Percentiles rank a stretch among this genome's conserved stretches.
These are phyloP conservation scores for Saraca asoca DNA, from an alignment of 331 rosid genomes.

Conservation along the genomic window DNA sequence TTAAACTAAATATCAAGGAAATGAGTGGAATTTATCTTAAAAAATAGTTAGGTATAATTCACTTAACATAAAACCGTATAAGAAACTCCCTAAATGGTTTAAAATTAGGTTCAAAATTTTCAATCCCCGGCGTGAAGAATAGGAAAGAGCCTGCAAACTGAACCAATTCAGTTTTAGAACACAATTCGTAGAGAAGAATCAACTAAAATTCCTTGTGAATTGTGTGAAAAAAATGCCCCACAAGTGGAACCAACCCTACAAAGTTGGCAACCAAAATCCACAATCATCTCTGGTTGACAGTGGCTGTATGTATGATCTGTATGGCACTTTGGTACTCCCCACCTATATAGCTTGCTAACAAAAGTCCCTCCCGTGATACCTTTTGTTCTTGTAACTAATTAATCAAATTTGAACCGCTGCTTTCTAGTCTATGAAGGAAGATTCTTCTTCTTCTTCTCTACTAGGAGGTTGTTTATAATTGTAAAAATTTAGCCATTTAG, in stretches of 20 bases:
- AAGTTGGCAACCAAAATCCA: not conserved
- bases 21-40: too few relatives aligned
- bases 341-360: not conserved
- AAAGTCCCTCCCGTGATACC: conserved; percentile 12
- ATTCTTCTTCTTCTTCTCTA: not conserved
- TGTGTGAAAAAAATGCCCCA: not conserved
- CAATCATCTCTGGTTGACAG: not conserved
- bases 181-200: not conserved
- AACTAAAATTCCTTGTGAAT: not conserved
- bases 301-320: not conserved
- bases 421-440: not conserved
- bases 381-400: not conserved
- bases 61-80: not conserved
- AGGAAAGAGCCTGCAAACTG: conserved; percentile 15
- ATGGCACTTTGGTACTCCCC: not conserved
- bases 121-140: not conserved
- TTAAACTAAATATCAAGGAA: too few relatives aligned
- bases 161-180: not conserved
- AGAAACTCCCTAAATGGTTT: not conserved
- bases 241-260: not conserved
- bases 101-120: not conserved
- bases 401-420: conserved; percentile 7
- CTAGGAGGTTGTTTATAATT: not conserved
- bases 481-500: not conserved
- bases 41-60: not conserved